Evolutionary conservation across 208 protist genomes (phyloP), one percentile per base, ranked within the genome.

Genomic region (Wallacemonas sp.): DNA sequence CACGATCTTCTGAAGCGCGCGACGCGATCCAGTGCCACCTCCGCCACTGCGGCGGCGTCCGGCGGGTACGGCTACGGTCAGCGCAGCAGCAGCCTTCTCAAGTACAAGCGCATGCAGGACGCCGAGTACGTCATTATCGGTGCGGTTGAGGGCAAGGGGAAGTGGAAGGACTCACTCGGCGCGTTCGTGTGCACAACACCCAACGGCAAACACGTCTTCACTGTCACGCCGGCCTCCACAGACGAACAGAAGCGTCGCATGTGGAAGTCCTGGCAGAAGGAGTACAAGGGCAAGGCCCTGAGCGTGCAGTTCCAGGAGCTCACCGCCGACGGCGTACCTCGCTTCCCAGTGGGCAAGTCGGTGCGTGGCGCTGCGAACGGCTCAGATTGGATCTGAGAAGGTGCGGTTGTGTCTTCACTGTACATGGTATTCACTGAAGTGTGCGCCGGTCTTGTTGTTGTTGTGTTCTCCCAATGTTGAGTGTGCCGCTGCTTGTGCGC

Each of bases 31-130:
- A 14, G 1, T 6, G 24, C 27, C 30, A 0, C 29, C 6, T 6
- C 6, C 19, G n/a, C 14, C 30, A 3, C 21, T 26, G n/a, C 21
- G 46, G 47, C 19, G n/a, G 43, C 62, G 14, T 36, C 63, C 19
- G 83, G 70, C 17, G 83, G 83, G 5, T 96, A 96, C 67, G 85
- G 72, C 38, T 89, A 89, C 67, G 92, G 92, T 0, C 75, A 89
- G 70, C 88, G 92, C 9, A 92, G 83, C 41, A 74, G 76, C 41
- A 83, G 75, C 23, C 47, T 96, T n/a, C 78, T 96, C 4, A 96
- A 96, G 81, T 91, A 94, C 80, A 94, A 95, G 70, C 52, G 84
- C 21, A 96, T 95, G 88, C 84, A 90, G 27, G 92, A 96, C 26
- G 87, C 74, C 17, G 92, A 96, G 81, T 96, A 89, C 64, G 63